Evolutionary conservation across 169 alveolate species (phyloP).

Genomic region (Plasmodium vinckei): DNA sequence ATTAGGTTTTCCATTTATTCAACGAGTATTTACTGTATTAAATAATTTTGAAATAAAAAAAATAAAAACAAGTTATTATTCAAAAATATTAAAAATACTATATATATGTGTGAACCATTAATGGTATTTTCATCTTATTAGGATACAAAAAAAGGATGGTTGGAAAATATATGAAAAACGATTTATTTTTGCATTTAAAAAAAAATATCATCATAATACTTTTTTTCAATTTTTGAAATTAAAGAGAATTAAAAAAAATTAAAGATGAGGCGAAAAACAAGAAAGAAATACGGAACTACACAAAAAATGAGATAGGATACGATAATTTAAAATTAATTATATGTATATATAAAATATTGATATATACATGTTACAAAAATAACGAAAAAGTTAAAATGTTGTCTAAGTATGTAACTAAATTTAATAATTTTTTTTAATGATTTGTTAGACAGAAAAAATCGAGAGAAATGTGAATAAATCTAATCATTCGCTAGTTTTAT

Average conservation of each 20-base stretch:
- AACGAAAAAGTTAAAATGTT: too few relatives aligned
- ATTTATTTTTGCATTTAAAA: constrained; percentile 16
- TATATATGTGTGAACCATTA: not conserved
- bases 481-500: not conserved
- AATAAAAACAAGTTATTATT: not conserved
- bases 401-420: too few relatives aligned
- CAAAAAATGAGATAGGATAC: too few relatives aligned
- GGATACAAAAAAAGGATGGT: not conserved
- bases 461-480: not conserved
- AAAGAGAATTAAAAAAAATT: too few relatives aligned
- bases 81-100: not conserved
- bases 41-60: not conserved
- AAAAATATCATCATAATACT: not conserved
- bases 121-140: constrained; percentile 3
- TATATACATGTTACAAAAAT: too few relatives aligned
- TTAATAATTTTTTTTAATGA: not conserved
- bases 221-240: too few relatives aligned
- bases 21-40: constrained; percentile 19
- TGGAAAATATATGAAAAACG: not conserved
- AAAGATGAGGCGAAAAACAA: too few relatives aligned
- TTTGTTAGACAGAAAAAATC: not conserved
- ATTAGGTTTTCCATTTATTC: constrained; percentile 44
- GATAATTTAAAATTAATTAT: too few relatives aligned
- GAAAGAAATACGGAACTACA: too few relatives aligned
- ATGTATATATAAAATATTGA: too few relatives aligned